Evolutionary conservation across 306 rosid species (phyloP).

Genomic region (Luffa acutangula): DNA sequence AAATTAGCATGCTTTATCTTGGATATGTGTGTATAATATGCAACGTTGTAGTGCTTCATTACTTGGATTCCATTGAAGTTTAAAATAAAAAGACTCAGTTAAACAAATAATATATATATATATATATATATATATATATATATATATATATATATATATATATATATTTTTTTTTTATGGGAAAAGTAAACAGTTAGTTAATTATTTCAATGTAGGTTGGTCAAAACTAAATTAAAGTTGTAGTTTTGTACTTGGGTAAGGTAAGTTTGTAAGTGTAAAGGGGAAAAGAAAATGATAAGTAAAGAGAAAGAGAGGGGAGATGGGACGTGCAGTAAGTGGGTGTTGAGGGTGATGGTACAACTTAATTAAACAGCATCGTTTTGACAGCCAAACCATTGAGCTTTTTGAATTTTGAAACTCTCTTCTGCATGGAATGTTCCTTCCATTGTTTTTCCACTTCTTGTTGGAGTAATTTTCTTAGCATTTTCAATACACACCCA

Average conservation of each 20-base stretch:
- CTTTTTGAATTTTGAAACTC: not conserved
- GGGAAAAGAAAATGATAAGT: not conserved
- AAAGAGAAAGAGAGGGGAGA: not conserved
- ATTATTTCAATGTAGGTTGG: not conserved
- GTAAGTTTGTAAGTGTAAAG: not conserved
- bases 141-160: too few relatives aligned
- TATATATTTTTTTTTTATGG: too few relatives aligned
- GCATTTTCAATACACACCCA: not conserved
- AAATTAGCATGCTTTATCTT: too few relatives aligned
- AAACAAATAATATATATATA: too few relatives aligned
- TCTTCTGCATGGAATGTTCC: conserved; percentile 3
- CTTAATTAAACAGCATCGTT: not conserved
- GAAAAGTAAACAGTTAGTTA: not conserved
- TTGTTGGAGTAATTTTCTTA: not conserved
- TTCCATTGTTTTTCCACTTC: not conserved
- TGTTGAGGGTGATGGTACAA: not conserved
- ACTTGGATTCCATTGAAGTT: not conserved
- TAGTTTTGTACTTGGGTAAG: not conserved
- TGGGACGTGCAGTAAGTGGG: not conserved
- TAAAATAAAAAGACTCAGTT: not conserved
- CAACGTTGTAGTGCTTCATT: not conserved
- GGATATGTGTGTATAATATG: too few relatives aligned
- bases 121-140: too few relatives aligned
- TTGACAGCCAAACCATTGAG: not conserved
- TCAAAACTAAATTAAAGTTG: not conserved